Evolutionary conservation across 1,139 yeast species (phyloP), one percentile per base, ranked within the genome.

Genomic region (Geotrichum aggregatum): DNA sequence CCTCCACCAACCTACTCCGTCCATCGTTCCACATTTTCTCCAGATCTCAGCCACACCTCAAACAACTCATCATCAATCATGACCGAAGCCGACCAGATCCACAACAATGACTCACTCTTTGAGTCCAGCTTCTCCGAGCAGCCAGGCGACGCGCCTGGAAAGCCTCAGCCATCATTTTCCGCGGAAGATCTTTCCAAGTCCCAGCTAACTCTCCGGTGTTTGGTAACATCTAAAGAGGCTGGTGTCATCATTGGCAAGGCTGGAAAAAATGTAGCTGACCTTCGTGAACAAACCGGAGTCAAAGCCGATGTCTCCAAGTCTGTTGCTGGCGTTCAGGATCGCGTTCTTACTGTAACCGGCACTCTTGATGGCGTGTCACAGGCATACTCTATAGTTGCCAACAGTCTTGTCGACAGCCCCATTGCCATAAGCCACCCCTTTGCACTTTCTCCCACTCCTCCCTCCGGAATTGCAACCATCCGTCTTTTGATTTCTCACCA

Each of bases 161-260:
- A 11, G 18, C 33, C 50, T 21, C 41, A 43, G 47, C 40, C 21
- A 4, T 21, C 49, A 11, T 14, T 51, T 28, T 44, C 55, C 14
- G 35, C 46, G 31, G 55, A 52, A 18, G 57, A 54, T 14, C 43
- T 54, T 18, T 39, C 51, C 30, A 44, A 42, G 18, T 38, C 55
- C 21, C 51, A 48, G 26, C 47, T 69, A 28, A 67, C 73, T 10
- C 56, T 70, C 33, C 76, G 96, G 60, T 79, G 89, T 1, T 74
- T 89, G 43, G 87, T 89, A 21, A 81, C 94, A 11, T 81, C 94
- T 53, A 86, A 85, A 66, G 97, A 89, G 69, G 91, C 96, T 13
- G 96, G 96, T 18, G 86, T 91, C 58, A 81, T 89, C 58, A 89
- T 89, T 63, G 97, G 97, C 45, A 87, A 86, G 63, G 84, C 82